phyloP scores from a whole-genome alignment of 2,329 filamentous ascomycete genomes.

The Metarhizium humberi region DNA sequence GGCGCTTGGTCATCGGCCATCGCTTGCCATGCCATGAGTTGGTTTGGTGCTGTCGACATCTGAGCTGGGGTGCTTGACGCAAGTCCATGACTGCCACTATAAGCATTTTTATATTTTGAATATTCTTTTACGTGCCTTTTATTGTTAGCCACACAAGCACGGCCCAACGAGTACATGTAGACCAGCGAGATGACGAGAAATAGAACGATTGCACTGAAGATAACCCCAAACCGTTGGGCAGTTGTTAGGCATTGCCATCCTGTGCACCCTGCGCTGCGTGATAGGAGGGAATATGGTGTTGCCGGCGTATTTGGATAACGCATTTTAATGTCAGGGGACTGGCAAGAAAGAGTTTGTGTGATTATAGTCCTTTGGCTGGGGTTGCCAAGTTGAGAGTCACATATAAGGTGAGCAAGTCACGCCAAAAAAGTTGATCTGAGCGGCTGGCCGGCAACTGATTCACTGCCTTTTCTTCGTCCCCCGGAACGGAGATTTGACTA shows the following conservation, averaged over 20 bases:
- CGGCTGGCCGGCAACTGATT: neutral
- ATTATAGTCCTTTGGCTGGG: neutral
- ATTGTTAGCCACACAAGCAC: conserved; percentile 6
- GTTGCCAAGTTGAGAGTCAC: neutral
- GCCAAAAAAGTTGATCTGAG: neutral
- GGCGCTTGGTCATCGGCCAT: neutral
- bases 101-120: neutral
- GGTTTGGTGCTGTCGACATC: neutral
- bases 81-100: neutral
- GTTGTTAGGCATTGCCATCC: conserved; percentile 31
- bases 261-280: conserved; percentile 12
- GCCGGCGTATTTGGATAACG: neutral
- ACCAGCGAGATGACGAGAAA: conserved; percentile 18
- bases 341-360: neutral
- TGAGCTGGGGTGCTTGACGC: too few relatives aligned
- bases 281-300: neutral
- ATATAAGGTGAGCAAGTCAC: neutral
- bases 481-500: neutral
- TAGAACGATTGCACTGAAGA: conserved; percentile 25
- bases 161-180: conserved; percentile 26
- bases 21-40: neutral
- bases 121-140: neutral
- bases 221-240: conserved; percentile 28
- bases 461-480: neutral
- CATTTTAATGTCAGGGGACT: neutral